Base-by-base conservation (phyloP, 345 rosid genomes). In the Aquilaria yunnanensis region DNA sequence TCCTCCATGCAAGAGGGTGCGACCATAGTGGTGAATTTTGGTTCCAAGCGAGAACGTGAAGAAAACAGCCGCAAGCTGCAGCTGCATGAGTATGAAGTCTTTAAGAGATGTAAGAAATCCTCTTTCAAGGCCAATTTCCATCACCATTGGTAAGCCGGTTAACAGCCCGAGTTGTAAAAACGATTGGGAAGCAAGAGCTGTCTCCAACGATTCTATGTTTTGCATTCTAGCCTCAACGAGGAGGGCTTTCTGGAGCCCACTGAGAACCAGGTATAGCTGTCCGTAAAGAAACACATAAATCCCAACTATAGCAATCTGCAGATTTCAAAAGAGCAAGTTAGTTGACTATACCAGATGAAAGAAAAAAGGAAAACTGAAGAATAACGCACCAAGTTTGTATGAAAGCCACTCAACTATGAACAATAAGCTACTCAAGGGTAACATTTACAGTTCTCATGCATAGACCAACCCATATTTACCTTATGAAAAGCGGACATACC, bases 11-110 rank as follows among this genome's bases (percentile, higher is more conserved):
- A 93, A 71, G 59, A 88, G 78, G 63, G 98, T 93, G 67, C 97
- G 85, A 33, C 98, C 98, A 14, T 81, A 93, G 70, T 90, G 76
- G 75, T 93, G 98, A 10, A 81, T 78, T 81, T 93, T 93, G 58
- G 98, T 81, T 34, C 98, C 98, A 53, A 90, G 90, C 14, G 96
- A 87, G 83, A 93, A 93, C 56, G 98, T 93, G 87, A 93, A 93
- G 84, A 93, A 93, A 71, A 90, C 80, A 58, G 97, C 80, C 66
- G 98, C 98, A 50, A 93, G 85, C 68, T 93, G 98, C 68, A 93
- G 79, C 72, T 93, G 98, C 97, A 93, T 88, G 59, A 93, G 97
- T 65, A 90, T 75, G 75, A 93, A 93, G 74, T 93, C 98, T 81
- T 93, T 86, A 58, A 93, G 70, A 64, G 97, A 96, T 56, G 75